Conservation (phyloP, 163 green algal genomes). For the Scenedesmus sp. region DNA sequence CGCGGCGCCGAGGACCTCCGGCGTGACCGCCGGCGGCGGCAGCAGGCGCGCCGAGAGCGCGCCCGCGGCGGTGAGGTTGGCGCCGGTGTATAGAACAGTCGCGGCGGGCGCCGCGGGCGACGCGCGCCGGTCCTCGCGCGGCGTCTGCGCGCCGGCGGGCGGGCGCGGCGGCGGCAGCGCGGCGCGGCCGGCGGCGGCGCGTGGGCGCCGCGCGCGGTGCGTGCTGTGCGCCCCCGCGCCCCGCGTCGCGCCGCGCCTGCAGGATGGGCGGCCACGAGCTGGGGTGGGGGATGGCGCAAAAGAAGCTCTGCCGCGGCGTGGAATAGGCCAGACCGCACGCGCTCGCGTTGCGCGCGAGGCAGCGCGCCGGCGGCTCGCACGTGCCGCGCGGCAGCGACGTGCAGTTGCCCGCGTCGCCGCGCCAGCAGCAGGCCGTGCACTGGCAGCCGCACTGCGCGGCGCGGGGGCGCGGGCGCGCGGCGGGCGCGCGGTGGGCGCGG, state of each 20-base stretch:
- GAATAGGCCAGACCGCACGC: slow-evolving; percentile 70
- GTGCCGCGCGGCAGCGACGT: slow-evolving; percentile 15
- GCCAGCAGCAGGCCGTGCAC: slow-evolving; percentile 70
- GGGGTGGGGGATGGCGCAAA: slow-evolving; percentile 64
- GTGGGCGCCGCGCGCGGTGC: no score
- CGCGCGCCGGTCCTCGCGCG: slow-evolving; percentile 40
- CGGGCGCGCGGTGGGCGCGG: no score
- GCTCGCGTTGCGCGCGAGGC: slow-evolving; percentile 52
- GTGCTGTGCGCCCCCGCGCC: no score
- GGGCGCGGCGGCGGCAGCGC: no score
- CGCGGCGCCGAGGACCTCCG: background rate
- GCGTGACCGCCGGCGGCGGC: slow-evolving; percentile 2
- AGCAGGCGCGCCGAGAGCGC: slow-evolving; percentile 11
- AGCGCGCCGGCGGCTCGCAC: slow-evolving; percentile 51
- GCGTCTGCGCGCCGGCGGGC: no score
- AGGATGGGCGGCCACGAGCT: slow-evolving; percentile 70
- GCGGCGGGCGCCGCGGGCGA: slow-evolving; percentile 44
- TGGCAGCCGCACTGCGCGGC: slow-evolving; percentile 82
- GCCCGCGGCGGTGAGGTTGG: slow-evolving; percentile 19
- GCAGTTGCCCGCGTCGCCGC: slow-evolving; percentile 28
- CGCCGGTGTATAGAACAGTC: slow-evolving; percentile 54
- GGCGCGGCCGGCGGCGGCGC: no score
- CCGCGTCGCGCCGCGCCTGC: no score
- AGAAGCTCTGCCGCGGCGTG: slow-evolving; percentile 55
- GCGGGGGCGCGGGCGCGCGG: no score